Percentiles rank a stretch among this genome's conserved stretches.
Evolutionary conservation across 1,284 basidiomycete species (phyloP).

Genomic region (Pascua sp.): DNA sequence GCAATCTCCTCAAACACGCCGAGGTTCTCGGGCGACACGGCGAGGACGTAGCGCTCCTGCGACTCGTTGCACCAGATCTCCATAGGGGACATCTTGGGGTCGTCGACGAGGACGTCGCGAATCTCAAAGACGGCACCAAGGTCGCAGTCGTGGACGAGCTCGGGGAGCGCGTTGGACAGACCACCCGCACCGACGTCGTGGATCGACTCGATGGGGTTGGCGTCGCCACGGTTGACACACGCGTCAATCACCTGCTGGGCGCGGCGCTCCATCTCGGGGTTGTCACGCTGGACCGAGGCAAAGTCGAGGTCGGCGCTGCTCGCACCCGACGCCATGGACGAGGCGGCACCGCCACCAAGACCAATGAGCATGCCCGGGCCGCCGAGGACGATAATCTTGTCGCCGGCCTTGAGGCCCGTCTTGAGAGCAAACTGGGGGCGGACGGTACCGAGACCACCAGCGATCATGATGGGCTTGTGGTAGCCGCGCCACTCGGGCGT

Average conservation of each 20-base stretch:
- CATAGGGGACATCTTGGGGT: constrained; percentile 94
- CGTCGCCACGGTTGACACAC: constrained; percentile 64
- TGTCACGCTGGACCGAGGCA: constrained; percentile 94
- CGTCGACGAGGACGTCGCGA: constrained; percentile 85
- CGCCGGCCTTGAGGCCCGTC: constrained; percentile 66
- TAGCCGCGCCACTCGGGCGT: constrained; percentile 66
- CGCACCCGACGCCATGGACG: constrained; percentile 82
- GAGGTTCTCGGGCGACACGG: constrained; percentile 62
- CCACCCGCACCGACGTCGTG: constrained; percentile 99
- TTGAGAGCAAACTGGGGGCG: constrained; percentile 76
- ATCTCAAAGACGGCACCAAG: constrained; percentile 94
- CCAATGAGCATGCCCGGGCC: constrained; percentile 97
- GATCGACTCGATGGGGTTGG: constrained; percentile 88
- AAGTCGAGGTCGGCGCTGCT: constrained; percentile 92
- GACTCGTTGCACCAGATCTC: constrained; percentile 99
- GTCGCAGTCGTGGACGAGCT: constrained; percentile 90
- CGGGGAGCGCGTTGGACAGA: constrained; percentile 91
- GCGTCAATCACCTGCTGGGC: constrained; percentile 97
- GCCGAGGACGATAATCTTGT: constrained; percentile 90
- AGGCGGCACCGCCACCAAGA: constrained; percentile 92
- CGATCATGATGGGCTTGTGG: constrained; percentile 99
- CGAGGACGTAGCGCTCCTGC: constrained; percentile 96
- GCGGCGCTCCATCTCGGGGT: constrained; percentile 95
- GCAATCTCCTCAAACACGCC: constrained; percentile 71
- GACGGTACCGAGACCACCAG: constrained; percentile 93